A percentile compares a stretch with the other conserved stretches of the same genome.
Conservation (phyloP, 2,329 filamentous ascomycete species). For the Knoxdaviesia proteae region DNA sequence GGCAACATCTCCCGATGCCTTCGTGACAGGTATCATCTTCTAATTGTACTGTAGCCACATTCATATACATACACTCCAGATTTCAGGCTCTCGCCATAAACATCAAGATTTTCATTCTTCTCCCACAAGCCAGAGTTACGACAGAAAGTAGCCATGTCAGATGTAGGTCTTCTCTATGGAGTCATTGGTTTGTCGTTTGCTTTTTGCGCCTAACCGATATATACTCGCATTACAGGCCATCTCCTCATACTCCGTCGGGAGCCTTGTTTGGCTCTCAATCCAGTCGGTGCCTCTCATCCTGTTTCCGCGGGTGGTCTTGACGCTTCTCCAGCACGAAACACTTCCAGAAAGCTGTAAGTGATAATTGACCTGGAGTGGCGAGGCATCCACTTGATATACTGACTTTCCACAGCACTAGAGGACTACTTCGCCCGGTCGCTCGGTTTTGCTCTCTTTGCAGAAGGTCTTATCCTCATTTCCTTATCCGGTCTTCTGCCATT, state of each 20-base stretch:
- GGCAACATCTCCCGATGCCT: too few relatives aligned
- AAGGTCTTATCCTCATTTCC: slow-evolving; percentile 31
- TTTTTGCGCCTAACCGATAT: not conserved
- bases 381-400: not conserved
- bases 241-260: slow-evolving; percentile 27
- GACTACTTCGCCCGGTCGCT: slow-evolving; percentile 54
- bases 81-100: too few relatives aligned
- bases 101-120: too few relatives aligned
- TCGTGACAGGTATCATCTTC: too few relatives aligned
- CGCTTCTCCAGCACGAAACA: slow-evolving; percentile 17
- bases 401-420: slow-evolving; percentile 31
- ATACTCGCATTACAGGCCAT: slow-evolving; percentile 17
- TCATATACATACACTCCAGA: too few relatives aligned
- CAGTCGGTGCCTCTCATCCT: slow-evolving; percentile 26
- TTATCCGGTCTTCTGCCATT: too few relatives aligned
- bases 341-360: slow-evolving; percentile 13
- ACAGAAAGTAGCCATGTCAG: not conserved
- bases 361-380: too few relatives aligned
- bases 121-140: too few relatives aligned
- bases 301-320: slow-evolving; percentile 25
- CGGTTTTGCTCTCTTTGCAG: slow-evolving; percentile 42
- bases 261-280: slow-evolving; percentile 26
- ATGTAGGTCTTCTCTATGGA: not conserved
- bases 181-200: not conserved
- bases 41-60: too few relatives aligned